Evolutionary conservation across 345 rosid species (phyloP).

Genomic region (Eucalyptus tenuipes): DNA sequence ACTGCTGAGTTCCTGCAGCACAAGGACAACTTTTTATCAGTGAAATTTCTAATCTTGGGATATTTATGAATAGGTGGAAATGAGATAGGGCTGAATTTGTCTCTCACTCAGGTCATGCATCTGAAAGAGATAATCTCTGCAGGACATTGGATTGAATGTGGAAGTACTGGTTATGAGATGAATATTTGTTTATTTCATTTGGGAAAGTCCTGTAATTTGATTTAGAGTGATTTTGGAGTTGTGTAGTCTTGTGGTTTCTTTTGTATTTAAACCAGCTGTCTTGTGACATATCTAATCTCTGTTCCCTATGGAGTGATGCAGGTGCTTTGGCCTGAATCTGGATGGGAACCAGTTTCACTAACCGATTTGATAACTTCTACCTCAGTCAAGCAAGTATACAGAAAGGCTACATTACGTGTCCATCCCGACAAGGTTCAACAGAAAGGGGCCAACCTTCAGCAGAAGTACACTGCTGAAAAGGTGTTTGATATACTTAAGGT

Average conservation of each 20-base stretch:
- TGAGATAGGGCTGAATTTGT: not conserved
- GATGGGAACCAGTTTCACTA: conserved; percentile 74
- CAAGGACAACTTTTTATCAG: not conserved
- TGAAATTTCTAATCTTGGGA: not conserved
- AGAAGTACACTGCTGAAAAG: conserved; percentile 88
- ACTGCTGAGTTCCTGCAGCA: not conserved
- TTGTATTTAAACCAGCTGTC: not conserved
- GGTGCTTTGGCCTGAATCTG: conserved; percentile 94
- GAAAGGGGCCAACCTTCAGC: conserved; percentile 82
- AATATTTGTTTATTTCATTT: not conserved
- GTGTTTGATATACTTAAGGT: conserved; percentile 97
- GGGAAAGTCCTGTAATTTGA: not conserved
- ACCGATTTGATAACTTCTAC: conserved; percentile 81
- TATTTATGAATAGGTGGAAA: not conserved
- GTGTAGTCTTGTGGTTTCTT: not conserved
- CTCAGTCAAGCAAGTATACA: conserved; percentile 80
- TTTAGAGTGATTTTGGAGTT: not conserved
- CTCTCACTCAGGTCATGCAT: not conserved
- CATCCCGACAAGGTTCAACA: conserved; percentile 99
- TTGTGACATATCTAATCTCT: not conserved
- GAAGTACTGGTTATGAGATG: not conserved
- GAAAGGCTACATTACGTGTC: conserved; percentile 68
- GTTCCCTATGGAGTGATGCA: conserved; percentile 13
- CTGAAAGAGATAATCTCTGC: not conserved
- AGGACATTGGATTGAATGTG: not conserved